Percentiles rank a stretch among this genome's conserved stretches.
These are phyloP conservation scores for Fusarium sp. DNA, from an alignment of 2,329 filamentous ascomycete genomes.

Conservation along the genomic window DNA sequence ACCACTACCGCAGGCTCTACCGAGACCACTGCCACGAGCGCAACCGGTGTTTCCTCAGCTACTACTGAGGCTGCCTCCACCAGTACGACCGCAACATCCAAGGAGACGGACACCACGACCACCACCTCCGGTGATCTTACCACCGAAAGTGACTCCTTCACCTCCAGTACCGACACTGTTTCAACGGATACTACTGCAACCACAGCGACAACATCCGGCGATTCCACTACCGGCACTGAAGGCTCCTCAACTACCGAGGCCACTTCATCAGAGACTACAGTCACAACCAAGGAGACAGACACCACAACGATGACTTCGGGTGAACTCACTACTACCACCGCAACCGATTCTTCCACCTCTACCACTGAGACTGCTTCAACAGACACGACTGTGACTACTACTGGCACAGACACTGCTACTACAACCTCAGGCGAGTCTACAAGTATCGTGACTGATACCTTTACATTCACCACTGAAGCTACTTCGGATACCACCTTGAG, in stretches of 20 bases:
- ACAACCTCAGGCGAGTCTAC: neutral
- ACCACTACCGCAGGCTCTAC: neutral
- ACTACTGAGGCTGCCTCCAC: neutral
- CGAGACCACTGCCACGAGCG: neutral
- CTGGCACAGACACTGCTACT: too few relatives aligned
- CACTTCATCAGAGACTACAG: too few relatives aligned
- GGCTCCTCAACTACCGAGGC: neutral
- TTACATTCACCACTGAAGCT: neutral
- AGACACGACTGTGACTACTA: too few relatives aligned
- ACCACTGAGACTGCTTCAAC: too few relatives aligned
- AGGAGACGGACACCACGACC: neutral
- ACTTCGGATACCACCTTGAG: too few relatives aligned
- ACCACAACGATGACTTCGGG: rapidly evolving
- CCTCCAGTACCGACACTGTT: neutral
- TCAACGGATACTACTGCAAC: neutral
- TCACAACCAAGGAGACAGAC: too few relatives aligned
- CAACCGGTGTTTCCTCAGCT: rapidly evolving
- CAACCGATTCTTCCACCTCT: neutral
- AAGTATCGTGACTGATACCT: neutral
- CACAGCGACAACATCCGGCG: neutral
- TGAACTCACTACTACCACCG: neutral
- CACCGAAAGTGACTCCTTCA: rapidly evolving
- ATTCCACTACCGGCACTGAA: neutral
- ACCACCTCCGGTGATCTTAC: rapidly evolving
- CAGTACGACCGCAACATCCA: neutral